Base-by-base conservation (phyloP, 805 yeast species). In the Cephaloascus albidus region DNA sequence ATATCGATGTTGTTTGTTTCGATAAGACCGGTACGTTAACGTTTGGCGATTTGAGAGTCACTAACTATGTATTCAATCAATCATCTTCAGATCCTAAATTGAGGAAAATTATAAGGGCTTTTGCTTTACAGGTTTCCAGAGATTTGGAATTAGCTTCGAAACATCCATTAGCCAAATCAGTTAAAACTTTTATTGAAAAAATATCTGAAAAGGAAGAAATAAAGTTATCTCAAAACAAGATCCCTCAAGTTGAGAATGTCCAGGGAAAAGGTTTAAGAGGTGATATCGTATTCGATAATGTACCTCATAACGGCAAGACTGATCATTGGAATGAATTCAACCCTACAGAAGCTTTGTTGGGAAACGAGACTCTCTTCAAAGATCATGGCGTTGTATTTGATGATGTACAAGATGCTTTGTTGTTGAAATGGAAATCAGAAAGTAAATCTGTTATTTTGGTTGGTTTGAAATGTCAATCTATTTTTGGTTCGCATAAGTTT, bases 21-120 rank as follows among this genome's bases (percentile, higher is more conserved):
- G 93, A 83, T 57, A 83, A 83, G 47, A 83, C 90, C 0, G 93
- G 90, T 2, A 83, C 93, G 0, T 60, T 83, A 45, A 83, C 93
- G 0, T 78, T 78, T 18, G 85, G 85, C 1, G 74, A 74, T 28
- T 66, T 78, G 33, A 60, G 60, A 36, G 70, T 83, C 10, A 76
- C 83, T 0, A 75, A 81, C 47, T 68, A 58, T 49, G 56, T 65
- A 3, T 47, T 64, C 34, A 51, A 46, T 18, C 36, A 38, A 16
- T 46, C 49, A 31, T 37, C 43, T 14, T 44, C 40, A 30, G 47
- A 45, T n/a, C 42, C 40, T 8, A 48, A 53, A 34, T 18, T 33
- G 36, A 42, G 41, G n/a, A 20, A 41, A 16, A 32, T 50, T 4
- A 40, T 49, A 20, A 43, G 42, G 33, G 31, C 37, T 17, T 49